Conservation (phyloP, 2,329 filamentous ascomycete genomes). For the Hymenoscyphus albidus region DNA sequence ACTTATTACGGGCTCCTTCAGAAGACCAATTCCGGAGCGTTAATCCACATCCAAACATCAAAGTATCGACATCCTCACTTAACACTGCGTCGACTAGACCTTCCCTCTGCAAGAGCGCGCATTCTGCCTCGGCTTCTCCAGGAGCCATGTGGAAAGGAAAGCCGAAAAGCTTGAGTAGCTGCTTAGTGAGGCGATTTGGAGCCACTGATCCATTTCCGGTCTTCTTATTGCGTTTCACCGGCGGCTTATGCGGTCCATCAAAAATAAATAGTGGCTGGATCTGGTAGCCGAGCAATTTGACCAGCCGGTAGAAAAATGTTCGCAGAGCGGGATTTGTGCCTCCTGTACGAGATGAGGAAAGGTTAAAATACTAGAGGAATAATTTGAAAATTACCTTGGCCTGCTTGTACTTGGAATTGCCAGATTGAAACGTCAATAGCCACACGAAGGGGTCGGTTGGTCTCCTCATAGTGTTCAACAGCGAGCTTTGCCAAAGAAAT, state of each 20-base stretch:
- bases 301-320: constrained; percentile 87
- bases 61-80: constrained; percentile 92
- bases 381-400: constrained; percentile 51
- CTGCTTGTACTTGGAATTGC: constrained; percentile 90
- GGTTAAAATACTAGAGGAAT: neutral
- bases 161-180: constrained; percentile 78
- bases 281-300: constrained; percentile 71
- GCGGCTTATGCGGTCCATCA: constrained; percentile 79
- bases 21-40: constrained; percentile 81
- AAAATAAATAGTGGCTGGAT: constrained; percentile 88
- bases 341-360: neutral
- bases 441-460: constrained; percentile 71
- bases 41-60: constrained; percentile 89
- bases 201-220: constrained; percentile 60
- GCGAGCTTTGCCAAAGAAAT: constrained; percentile 80
- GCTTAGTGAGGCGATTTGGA: constrained; percentile 73
- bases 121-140: constrained; percentile 94
- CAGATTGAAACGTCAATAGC: constrained; percentile 96
- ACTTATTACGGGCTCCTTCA: constrained; percentile 62
- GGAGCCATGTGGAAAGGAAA: constrained; percentile 83
- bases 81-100: constrained; percentile 90
- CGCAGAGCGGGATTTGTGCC: constrained; percentile 86
- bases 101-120: constrained; percentile 75
- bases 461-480: constrained; percentile 68
- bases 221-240: constrained; percentile 82